phyloP scores from a whole-genome alignment of 2,329 filamentous ascomycete species.

The Plenodomus tracheiphilus region DNA sequence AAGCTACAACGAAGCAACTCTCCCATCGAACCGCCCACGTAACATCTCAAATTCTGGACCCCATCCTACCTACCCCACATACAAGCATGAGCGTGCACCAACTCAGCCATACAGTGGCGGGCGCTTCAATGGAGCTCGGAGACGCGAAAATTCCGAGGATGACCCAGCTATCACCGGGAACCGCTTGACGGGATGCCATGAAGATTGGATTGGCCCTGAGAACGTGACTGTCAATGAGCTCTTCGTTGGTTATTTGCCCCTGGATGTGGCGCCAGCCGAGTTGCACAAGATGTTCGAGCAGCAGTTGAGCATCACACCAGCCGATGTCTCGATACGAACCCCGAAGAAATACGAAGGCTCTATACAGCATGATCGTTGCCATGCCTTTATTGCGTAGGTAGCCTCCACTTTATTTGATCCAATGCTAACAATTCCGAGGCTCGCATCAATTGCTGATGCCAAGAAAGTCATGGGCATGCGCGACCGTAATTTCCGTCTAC shows the following conservation, averaged over 20 bases:
- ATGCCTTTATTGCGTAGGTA: constrained; percentile 27
- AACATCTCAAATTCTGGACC: constrained; percentile 22
- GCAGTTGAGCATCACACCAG: constrained; percentile 10
- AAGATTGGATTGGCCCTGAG: constrained; percentile 35
- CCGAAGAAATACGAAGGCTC: constrained; percentile 1
- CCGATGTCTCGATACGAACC: constrained; percentile 4
- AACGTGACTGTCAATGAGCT: constrained; percentile 33
- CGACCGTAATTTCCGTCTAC: constrained; percentile 8
- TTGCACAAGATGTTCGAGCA: constrained; percentile 23
- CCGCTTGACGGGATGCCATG: constrained; percentile 23
- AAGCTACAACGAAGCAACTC: constrained; percentile 13
- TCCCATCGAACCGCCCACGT: constrained; percentile 16
- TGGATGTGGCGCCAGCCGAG: constrained; percentile 13
- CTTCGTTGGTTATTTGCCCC: constrained; percentile 28
- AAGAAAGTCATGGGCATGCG: constrained; percentile 16
- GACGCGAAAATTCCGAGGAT: constrained; percentile 8
- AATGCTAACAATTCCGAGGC: constrained; percentile 18
- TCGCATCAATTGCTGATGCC: constrained; percentile 14
- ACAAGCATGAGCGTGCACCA: constrained; percentile 11
- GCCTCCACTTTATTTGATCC: neutral
- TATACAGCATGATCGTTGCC: constrained; percentile 1
- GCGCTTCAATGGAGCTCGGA: constrained; percentile 2
- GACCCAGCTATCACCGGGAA: constrained; percentile 26
- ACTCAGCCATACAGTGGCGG: constrained; percentile 1
- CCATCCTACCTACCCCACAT: constrained; percentile 13